phyloP scores from a whole-genome alignment of 139 green algal genomes.

The Chlorella ohadii region DNA sequence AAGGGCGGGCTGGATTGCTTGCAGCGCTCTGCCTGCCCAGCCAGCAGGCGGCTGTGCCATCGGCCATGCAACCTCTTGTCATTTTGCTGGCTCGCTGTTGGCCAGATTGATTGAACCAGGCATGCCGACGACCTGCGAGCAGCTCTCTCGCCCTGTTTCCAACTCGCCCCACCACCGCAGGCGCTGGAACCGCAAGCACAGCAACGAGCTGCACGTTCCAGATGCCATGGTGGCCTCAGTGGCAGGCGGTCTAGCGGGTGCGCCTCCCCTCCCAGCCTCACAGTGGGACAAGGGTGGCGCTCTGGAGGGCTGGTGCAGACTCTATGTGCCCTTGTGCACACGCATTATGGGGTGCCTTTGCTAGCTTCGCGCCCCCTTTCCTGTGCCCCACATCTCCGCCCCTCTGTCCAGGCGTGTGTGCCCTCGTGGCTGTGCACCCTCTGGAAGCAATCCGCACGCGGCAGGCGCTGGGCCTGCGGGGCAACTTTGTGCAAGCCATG shows the following conservation, averaged over 20 bases:
- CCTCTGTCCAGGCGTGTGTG: neutral
- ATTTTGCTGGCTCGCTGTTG: no score
- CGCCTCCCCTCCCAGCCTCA: no score
- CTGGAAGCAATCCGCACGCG: conserved; percentile 50
- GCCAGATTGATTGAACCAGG: no score
- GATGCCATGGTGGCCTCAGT: conserved; percentile 6
- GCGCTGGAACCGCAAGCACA: conserved; percentile 28
- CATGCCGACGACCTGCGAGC: no score
- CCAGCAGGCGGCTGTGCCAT: no score
- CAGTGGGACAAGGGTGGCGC: no score
- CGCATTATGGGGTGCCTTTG: neutral
- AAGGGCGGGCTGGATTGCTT: no score
- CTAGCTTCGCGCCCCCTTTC: neutral
- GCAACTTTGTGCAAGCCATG: conserved; percentile 59
- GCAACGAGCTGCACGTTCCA: conserved; percentile 18
- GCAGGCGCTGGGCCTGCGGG: conserved; percentile 38
- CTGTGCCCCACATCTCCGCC: neutral
- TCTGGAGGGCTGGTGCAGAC: no score
- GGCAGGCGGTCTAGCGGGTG: conserved; percentile 16
- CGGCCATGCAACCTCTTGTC: no score
- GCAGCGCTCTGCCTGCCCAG: no score
- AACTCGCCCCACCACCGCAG: neutral
- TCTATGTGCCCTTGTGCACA: no score
- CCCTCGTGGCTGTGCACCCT: conserved; percentile 37
- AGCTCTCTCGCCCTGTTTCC: no score